Evolutionary conservation across 2,329 filamentous ascomycete species (phyloP), one percentile per base, ranked within the genome.

Genomic region (Exutisphaerella laricina): DNA sequence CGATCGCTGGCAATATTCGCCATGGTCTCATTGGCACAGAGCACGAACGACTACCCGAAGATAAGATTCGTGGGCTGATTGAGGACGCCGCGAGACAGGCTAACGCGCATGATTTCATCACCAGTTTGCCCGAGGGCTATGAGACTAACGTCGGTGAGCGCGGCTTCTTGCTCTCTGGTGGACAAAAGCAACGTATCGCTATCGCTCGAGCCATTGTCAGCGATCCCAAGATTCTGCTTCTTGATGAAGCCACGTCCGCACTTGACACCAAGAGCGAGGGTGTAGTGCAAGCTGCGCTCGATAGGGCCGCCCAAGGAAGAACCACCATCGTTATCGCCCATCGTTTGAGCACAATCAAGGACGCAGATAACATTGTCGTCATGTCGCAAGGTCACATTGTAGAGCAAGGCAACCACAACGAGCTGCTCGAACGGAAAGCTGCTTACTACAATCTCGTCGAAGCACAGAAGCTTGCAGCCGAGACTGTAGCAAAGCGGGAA

Each of bases 291-390:
- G 87, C 87, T 30, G 92, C 92, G 13, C 75, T 98, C 6, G 89
- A 97, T 57, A 84, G 79, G 37, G 92, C 90, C 18, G 78, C 88
- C 1, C 76, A 84, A 50, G 90, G 89, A 17, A 79, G 92, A 41
- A 98, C 92, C 0, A 97, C 92, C 2, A 95, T 97, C 56, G 86
- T 89, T 5, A 97, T 98, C 64, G 92, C 92, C 31, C 92, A 98
- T 69, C 83, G 90, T 54, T 74, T 98, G 6, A 95, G 88, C 1
- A 98, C 92, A 4, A 95, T 98, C 70, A 88, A 82, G 65, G 82
- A 88, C 50, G 90, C 90, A 0, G 85, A 97, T 65, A 96, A 95
- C 58, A 98, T 98, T 54, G 86, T 97, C 9, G 90, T 96, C 50
- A 90, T 98, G 82, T 77, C 81, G 4, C 69, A 81, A 48, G 92